Conservation (phyloP, 2,329 filamentous ascomycete genomes). For the Sodiomyces alkalinus region DNA sequence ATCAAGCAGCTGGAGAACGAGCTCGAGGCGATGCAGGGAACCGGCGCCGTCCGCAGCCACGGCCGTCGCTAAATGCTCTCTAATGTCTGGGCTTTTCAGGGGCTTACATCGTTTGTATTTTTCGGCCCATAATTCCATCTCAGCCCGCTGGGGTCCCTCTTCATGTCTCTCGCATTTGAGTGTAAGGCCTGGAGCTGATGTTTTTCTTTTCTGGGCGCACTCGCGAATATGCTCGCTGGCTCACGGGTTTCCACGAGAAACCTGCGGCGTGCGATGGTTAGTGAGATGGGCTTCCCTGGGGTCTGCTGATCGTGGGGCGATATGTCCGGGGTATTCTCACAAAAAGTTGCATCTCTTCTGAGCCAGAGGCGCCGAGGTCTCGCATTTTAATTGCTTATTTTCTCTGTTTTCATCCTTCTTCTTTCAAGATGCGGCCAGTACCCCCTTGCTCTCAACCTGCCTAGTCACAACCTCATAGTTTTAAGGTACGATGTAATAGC, state of each 20-base stretch:
- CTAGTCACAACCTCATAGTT: background rate
- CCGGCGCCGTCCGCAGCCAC: conserved; percentile 69
- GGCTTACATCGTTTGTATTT: conserved; percentile 1
- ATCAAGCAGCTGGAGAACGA: conserved; percentile 88
- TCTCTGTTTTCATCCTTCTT: conserved; percentile 5
- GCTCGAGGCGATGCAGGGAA: conserved; percentile 86
- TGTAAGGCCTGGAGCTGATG: background rate
- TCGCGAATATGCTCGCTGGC: conserved; percentile 3
- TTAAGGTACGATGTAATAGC: conserved; percentile 24
- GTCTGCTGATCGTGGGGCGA: too few species aligned
- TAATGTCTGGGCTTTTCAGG: conserved; percentile 10
- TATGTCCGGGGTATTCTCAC: too few species aligned
- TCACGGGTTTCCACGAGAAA: background rate
- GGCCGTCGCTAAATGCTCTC: conserved; percentile 58
- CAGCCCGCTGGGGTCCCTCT: too few species aligned
- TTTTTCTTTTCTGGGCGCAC: background rate
- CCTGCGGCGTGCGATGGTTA: too few species aligned
- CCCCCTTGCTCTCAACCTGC: background rate
- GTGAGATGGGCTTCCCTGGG: too few species aligned
- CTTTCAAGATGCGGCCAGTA: conserved; percentile 6
- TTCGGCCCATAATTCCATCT: too few species aligned
- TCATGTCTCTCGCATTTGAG: too few species aligned
- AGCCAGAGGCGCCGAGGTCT: too few species aligned
- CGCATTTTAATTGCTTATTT: too few species aligned
- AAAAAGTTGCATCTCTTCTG: background rate